Evolutionary conservation across 1,139 yeast genomes (phyloP), one percentile per base, ranked within the genome.

Genomic region (Suhomyces terraborum): DNA sequence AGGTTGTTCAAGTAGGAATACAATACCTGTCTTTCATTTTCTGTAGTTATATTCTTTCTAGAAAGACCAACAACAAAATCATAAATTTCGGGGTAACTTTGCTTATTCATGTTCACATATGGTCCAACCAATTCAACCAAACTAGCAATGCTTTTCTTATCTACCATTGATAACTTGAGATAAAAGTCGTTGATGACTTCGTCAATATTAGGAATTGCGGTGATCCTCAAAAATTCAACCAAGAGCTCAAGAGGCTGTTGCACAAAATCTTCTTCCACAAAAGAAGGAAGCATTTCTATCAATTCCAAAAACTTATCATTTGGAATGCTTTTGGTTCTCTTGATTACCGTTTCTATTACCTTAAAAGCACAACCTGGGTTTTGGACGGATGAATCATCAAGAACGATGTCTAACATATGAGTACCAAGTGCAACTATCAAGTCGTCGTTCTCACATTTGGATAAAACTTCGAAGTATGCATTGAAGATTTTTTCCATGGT

Each of bases 121-220:
- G 35, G 38, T 1, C 36, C 30, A 7, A 42, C 19, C 21, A 19
- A 8, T 19, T n/a, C 12, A 36, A 51, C 36, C 22, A 51, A 47
- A 4, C 14, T 31, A 2, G 51, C 33, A 6, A 48, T 32, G 6
- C 22, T 12, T 4, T 29, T 18, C 5, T 43, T 43, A 17, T 32
- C 22, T 4, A 46, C 45, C 38, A 49, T 43, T 2, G 52, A 32
- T 9, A 67, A 44, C 38, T 66, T 69, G 6, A 61, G 42, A 44
- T 58, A 67, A n/a, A 61, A 50, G 39, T 67, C 70, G 40, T 66
- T 62, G 3, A 69, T 49, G 1, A 61, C 38, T 17, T 59, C 67
- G 7, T 41, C 36, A 12, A 49, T 35, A 1, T 43, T 37, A 3
- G 38, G 35, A 9, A 46, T 27, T 1, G 23, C 9, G n/a, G 14